Evolutionary conservation across 2,329 filamentous ascomycete genomes (phyloP), one percentile per base, ranked within the genome.

Genomic region (Fusarium sp.): DNA sequence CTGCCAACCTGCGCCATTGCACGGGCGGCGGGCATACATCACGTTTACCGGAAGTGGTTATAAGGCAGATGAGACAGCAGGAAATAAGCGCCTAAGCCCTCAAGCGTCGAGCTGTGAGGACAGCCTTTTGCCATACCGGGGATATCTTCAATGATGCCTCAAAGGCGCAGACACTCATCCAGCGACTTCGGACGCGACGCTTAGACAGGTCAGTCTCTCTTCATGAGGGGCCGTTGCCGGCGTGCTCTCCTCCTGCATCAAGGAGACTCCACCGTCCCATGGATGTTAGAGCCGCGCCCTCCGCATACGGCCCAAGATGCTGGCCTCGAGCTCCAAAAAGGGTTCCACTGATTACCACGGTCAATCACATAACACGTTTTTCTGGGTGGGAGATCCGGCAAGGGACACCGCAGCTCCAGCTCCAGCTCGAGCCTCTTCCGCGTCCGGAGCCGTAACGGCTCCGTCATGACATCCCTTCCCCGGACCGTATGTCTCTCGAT

Each of bases 281-380:
- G 27, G 27, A 52, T 52, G 47, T 52, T 52, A 52, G 47, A 52
- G 47, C 47, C 47, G 47, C 47, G 47, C 47, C 47, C 47, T 33
- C 37, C 20, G 37, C 33, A 52, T 58, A 30, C n/a, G 61, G 61
- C 61, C 45, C 35, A 47, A 35, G 52, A 40, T 37, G 38, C 52
- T 38, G 43, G 32, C 38, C 43, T 47, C 58, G 22, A 43, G 54
- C 22, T 37, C 32, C 33, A 38, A 52, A 54, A 62, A 57, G 25
- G 25, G 45, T 61, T 65, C 69, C 65, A 60, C 43, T 40, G 64
- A 63, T 76, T 68, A 70, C 71, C 59, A 65, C 62, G 65, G 66
- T 76, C 72, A 78, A 78, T 78, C 76, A 69, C 76, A 71, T 70
- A 77, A 77, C 67, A 74, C 71, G 63, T 71, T 75, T 68, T 71